Evolutionary conservation across 148 eudicot genomes (phyloP), one percentile per base, ranked within the genome.

Genomic region (Oxyria digyna): DNA sequence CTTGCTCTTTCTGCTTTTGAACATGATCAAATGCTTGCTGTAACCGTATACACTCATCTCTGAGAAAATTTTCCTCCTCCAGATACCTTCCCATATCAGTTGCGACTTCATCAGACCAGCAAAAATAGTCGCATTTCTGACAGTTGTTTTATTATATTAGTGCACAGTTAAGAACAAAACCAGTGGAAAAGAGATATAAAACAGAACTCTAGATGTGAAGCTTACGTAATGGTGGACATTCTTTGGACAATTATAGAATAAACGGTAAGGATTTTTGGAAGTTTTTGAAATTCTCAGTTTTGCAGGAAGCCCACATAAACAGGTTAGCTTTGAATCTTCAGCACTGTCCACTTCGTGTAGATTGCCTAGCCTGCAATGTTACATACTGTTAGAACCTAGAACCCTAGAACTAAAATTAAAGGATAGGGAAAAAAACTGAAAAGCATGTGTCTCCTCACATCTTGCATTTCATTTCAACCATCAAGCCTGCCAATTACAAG

Each of bases 91-190:
- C 81, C 69, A 77, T 7, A 46, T 66, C 75, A 55, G 72, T 69
- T 38, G 77, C 27, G 26, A 69, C 37, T 66, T 80, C 81, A 69
- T 80, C 83, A 42, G 80, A 74, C 83, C 83, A 80, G 20, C 62
- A 78, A 63, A 80, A 71, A 69, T 63, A 80, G 57, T 80, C 81
- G 42, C 83, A 80, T 77, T 77, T 78, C 83, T 80, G 80, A 64
- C 24, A 52, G 27, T 50, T 50, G n/a, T 21, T 52, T 52, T 31
- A 2, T 1, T 29, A 4, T 13, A 59, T 29, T 29, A 59, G 35
- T 59, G 65, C 65, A 15, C 10, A 15, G n/a, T 29, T 15, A 29
- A 13, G 65, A 6, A 12, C 15, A 26, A 59, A 27, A 13, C 6
- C 38, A 29, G 64, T 29, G 17, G 35, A 27, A 59, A 59, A 9